Percentiles rank a stretch among this genome's conserved stretches.
Conservation (phyloP, 192 early-diverging fungal species). For the Linnemannia hyalina region DNA sequence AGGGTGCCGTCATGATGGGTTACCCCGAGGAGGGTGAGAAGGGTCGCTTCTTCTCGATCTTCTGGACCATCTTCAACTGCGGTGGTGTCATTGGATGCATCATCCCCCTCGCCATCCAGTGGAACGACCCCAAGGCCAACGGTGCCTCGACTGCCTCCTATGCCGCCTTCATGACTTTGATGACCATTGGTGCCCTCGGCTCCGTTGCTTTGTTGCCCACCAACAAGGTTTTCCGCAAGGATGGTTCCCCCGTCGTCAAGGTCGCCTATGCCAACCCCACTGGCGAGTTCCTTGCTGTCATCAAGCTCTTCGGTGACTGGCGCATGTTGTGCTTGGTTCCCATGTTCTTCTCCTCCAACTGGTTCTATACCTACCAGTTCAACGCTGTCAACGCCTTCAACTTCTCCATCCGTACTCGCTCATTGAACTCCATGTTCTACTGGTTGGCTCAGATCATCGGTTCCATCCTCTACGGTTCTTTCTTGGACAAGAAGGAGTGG, state of each 20-base stretch:
- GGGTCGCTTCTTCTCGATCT: slow-evolving; percentile 84
- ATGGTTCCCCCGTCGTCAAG: slow-evolving; percentile 77
- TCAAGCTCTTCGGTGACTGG: slow-evolving; percentile 74
- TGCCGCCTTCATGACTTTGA: slow-evolving; percentile 78
- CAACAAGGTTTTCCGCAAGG: slow-evolving; percentile 70
- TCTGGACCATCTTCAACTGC: slow-evolving; percentile 88
- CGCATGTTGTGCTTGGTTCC: slow-evolving; percentile 76
- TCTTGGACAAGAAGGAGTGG: slow-evolving; percentile 71
- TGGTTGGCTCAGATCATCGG: slow-evolving; percentile 87
- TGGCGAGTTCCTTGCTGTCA: slow-evolving; percentile 62
- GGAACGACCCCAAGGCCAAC: slow-evolving; percentile 58
- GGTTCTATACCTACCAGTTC: slow-evolving; percentile 83
- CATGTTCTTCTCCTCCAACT: slow-evolving; percentile 80
- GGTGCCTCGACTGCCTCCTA: slow-evolving; percentile 77
- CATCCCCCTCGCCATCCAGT: slow-evolving; percentile 79
- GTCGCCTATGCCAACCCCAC: slow-evolving; percentile 75
- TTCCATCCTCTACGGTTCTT: slow-evolving; percentile 67
- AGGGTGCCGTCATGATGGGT: slow-evolving; percentile 87
- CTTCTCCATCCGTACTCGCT: slow-evolving; percentile 75
- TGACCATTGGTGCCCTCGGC: slow-evolving; percentile 72
- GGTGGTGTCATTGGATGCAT: slow-evolving; percentile 84
- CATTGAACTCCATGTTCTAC: slow-evolving; percentile 79
- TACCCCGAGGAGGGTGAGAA: slow-evolving; percentile 85
- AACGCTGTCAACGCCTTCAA: slow-evolving; percentile 68
- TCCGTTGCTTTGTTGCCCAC: slow-evolving; percentile 72